Evolutionary conservation across 108 stramenopile genomes (phyloP).

Genomic region (Cyclotella atomus): DNA sequence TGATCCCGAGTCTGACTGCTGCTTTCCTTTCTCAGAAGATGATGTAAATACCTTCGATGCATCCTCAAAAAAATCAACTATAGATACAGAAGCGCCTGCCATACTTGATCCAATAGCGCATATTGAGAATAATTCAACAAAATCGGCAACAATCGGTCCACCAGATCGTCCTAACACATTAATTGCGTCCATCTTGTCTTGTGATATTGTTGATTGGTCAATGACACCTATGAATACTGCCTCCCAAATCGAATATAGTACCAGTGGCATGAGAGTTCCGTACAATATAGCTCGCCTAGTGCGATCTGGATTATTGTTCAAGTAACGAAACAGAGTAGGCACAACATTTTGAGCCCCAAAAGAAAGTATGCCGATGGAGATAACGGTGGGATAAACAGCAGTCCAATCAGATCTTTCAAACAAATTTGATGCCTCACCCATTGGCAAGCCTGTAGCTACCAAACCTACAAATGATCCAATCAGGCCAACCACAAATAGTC

Average conservation of each 20-base stretch:
- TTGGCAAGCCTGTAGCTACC: slow-evolving; percentile 24
- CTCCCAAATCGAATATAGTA: slow-evolving; percentile 49
- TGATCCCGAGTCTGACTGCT: neutral
- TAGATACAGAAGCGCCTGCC: slow-evolving; percentile 56
- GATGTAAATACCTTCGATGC: too few species aligned
- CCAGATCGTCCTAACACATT: slow-evolving; percentile 24
- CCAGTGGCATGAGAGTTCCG: slow-evolving; percentile 41
- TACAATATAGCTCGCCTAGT: slow-evolving; percentile 44
- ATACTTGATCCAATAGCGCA: slow-evolving; percentile 57
- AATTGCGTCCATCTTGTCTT: slow-evolving; percentile 30
- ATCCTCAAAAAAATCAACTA: slow-evolving; percentile 56
- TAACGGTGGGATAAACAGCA: slow-evolving; percentile 38
- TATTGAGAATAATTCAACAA: slow-evolving; percentile 47
- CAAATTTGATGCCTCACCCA: slow-evolving; percentile 31
- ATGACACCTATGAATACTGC: slow-evolving; percentile 48
- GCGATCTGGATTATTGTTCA: slow-evolving; percentile 33
- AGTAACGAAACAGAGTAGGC: slow-evolving; percentile 47
- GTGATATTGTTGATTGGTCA: slow-evolving; percentile 22
- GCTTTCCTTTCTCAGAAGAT: neutral
- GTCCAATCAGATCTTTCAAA: slow-evolving; percentile 29
- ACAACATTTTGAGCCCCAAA: slow-evolving; percentile 59
- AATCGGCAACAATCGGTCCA: slow-evolving; percentile 26
- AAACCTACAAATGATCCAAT: slow-evolving; percentile 37
- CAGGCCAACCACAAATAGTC: slow-evolving; percentile 47
- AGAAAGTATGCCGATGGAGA: slow-evolving; percentile 54